Evolutionary conservation across 139 green algal species (phyloP).

Genomic region (Pycnococcus provasolii): DNA sequence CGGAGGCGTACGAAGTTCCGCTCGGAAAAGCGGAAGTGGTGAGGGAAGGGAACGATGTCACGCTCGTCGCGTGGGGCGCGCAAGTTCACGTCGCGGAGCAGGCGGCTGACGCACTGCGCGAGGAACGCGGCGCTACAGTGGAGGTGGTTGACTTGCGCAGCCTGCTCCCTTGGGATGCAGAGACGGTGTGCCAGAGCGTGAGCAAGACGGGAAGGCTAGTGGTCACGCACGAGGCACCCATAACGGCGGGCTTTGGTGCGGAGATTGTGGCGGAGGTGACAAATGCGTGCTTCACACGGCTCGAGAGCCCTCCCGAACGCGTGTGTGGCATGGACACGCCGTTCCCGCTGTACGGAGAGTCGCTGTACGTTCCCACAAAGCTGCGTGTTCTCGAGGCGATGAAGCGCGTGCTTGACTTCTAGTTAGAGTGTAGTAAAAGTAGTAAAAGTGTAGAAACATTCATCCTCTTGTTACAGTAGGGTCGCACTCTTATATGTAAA

Average conservation of each 20-base stretch:
- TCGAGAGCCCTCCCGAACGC: slow-evolving; percentile 22
- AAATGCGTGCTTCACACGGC: slow-evolving; percentile 30
- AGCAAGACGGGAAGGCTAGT: slow-evolving; percentile 41
- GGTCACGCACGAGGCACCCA: slow-evolving; percentile 77
- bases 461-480: too few relatives aligned
- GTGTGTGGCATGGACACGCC: slow-evolving; percentile 80
- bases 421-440: too few relatives aligned
- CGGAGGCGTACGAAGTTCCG: slow-evolving; percentile 54
- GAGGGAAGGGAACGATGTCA: slow-evolving; percentile 62
- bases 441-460: too few relatives aligned
- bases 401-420: too few relatives aligned
- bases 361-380: slow-evolving; percentile 28
- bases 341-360: slow-evolving; percentile 66
- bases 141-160: slow-evolving; percentile 84
- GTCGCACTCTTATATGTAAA: too few relatives aligned
- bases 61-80: slow-evolving; percentile 82
- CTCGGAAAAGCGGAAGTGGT: slow-evolving; percentile 54
- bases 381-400: too few relatives aligned
- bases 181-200: slow-evolving; percentile 34
- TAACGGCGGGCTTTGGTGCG: slow-evolving; percentile 73
- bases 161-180: slow-evolving; percentile 65
- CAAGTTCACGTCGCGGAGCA: slow-evolving; percentile 55
- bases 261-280: slow-evolving; percentile 65
- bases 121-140: slow-evolving; percentile 46
- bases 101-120: slow-evolving; percentile 32